A percentile compares a stretch with the other conserved stretches of the same genome.
Evolutionary conservation across 2,329 filamentous ascomycete species (phyloP).

Genomic region (Apiospora koreana): DNA sequence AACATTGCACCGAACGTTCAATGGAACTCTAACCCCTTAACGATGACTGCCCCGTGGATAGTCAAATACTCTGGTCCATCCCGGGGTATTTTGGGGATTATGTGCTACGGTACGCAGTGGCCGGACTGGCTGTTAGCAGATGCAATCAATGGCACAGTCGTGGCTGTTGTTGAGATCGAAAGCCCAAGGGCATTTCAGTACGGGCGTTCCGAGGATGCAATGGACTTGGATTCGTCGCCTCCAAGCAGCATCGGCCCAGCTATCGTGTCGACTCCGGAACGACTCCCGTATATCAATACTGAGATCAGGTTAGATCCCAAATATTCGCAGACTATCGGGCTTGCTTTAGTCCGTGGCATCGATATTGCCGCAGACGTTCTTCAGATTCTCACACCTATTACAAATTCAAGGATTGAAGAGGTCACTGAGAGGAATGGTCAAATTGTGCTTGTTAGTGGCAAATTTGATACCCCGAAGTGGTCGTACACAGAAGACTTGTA

Average conservation of each 20-base stretch:
- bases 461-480: slow-evolving; percentile 69
- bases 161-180: slow-evolving; percentile 67
- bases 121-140: slow-evolving; percentile 60
- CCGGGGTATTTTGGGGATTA: slow-evolving; percentile 62
- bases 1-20: slow-evolving; percentile 19
- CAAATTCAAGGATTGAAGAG: slow-evolving; percentile 39
- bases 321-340: slow-evolving; percentile 60
- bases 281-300: slow-evolving; percentile 64
- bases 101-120: slow-evolving; percentile 68
- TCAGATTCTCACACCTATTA: slow-evolving; percentile 66
- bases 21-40: slow-evolving; percentile 60
- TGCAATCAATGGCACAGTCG: slow-evolving; percentile 68
- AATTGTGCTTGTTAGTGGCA: slow-evolving; percentile 67
- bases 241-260: slow-evolving; percentile 16
- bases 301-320: slow-evolving; percentile 60
- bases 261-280: slow-evolving; percentile 45
- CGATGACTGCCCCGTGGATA: slow-evolving; percentile 58
- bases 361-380: slow-evolving; percentile 55
- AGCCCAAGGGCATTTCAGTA: slow-evolving; percentile 50
- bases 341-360: slow-evolving; percentile 71
- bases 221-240: slow-evolving; percentile 15
- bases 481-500: slow-evolving; percentile 67
- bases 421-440: slow-evolving; percentile 43
- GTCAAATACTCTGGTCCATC: slow-evolving; percentile 57
- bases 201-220: slow-evolving; percentile 19